Base-by-base conservation (phyloP, 106 monocot genomes). In the Dioscorea dumetorum region DNA sequence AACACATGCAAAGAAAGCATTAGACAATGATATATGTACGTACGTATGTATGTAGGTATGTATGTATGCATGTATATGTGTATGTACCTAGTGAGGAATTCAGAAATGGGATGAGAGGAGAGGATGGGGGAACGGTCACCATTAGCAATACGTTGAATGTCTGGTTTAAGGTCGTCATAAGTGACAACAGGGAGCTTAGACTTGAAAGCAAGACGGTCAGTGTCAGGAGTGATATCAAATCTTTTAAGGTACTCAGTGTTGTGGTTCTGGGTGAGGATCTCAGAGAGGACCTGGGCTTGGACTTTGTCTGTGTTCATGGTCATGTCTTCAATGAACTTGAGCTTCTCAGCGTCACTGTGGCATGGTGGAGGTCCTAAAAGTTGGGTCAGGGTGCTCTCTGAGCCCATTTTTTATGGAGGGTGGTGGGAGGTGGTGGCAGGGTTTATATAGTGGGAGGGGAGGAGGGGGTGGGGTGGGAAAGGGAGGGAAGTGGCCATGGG, bases 41-140 rank as follows among this genome's bases (percentile, higher is more conserved):
- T n/a, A n/a, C n/a, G n/a, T n/a, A n/a, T n/a, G n/a, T 3, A 53
- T 3, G 18, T 3, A 4, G 13, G 18, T 4, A 53, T 53, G 18
- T 4, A 56, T 57, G 8, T 57, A 31, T 33, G 57, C 4, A 51
- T 41, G 4, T 57, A 35, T 3, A 1, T 33, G 58, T 2, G 6
- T n/a, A 70, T 12, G 21, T 70, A 80, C 84, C 84, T 84, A 15
- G 86, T 87, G 49, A 87, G 82, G 64, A 87, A 82, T 76, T 87
- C 86, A 22, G 86, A 79, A 69, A 87, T 79, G 54, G 86, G 86
- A 52, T 80, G 76, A 0, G 72, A 64, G 52, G 76, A 87, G 66
- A 87, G 86, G 66, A 87, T 87, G 13, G 82, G 62, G 6, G 86
- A 87, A 50, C 79, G 86, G 58, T 87, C 86, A 11, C 86, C 86